Evolutionary conservation across 106 monocot genomes (phyloP).

Genomic region (Dendrobium chrysotoxum): DNA sequence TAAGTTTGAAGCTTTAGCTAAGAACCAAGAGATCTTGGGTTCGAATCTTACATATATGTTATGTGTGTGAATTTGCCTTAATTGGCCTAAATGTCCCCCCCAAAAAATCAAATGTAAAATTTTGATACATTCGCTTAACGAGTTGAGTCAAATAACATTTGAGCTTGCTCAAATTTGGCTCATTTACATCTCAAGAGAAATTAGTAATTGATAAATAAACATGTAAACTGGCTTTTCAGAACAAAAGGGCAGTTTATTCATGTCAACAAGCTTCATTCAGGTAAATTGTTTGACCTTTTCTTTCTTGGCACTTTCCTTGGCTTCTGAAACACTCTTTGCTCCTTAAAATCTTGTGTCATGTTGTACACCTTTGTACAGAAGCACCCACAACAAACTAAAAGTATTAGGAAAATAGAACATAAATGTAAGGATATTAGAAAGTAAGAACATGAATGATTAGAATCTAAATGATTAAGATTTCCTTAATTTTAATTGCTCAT

Average conservation of each 20-base stretch:
- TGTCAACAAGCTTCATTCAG: background rate
- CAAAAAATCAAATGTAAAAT: no score
- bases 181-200: no score
- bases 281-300: conserved; percentile 27
- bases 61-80: no score
- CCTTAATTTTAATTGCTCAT: background rate
- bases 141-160: no score
- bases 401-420: background rate
- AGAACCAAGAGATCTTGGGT: no score
- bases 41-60: no score
- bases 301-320: conserved; percentile 17
- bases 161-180: no score
- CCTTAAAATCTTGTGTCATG: conserved; percentile 45
- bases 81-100: no score
- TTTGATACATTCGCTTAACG: no score
- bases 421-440: background rate
- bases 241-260: background rate
- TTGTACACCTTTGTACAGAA: conserved; percentile 41
- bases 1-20: no score
- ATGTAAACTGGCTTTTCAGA: background rate
- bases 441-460: background rate
- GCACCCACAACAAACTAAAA: background rate
- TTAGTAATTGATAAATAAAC: background rate
- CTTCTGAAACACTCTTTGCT: conserved; percentile 7
- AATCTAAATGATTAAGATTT: background rate